phyloP scores from a whole-genome alignment of 2,329 filamentous ascomycete species.

The Tolypocladium ovalisporum region DNA sequence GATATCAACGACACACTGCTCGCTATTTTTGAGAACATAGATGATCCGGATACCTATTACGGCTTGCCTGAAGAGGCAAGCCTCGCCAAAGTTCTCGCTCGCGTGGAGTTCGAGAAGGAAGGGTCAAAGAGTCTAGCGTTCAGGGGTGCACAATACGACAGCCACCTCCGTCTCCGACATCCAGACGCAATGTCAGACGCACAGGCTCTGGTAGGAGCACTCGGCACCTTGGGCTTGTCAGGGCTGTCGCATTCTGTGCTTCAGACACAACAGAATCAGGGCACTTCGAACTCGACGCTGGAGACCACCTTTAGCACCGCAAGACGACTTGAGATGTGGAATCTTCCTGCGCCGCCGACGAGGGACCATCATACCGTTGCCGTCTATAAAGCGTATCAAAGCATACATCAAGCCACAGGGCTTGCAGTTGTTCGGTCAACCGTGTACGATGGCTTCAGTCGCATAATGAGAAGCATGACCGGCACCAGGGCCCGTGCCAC shows the following conservation, averaged over 20 bases:
- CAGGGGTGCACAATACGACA: conserved; percentile 83
- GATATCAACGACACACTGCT: conserved; percentile 61
- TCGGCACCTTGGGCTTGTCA: conserved; percentile 73
- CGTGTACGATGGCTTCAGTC: conserved; percentile 52
- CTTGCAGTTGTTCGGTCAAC: conserved; percentile 39
- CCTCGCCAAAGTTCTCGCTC: conserved; percentile 64
- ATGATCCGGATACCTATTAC: conserved; percentile 95
- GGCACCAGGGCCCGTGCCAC: conserved; percentile 36
- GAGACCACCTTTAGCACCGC: conserved; percentile 72
- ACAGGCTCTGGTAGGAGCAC: conserved; percentile 60
- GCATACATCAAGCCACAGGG: conserved; percentile 57
- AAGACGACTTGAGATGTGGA: conserved; percentile 81
- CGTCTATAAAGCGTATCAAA: conserved; percentile 73
- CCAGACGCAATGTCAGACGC: conserved; percentile 46
- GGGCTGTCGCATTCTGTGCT: conserved; percentile 76
- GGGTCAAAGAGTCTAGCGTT: conserved; percentile 83
- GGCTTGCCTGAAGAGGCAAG: conserved; percentile 72
- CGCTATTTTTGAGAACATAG: conserved; percentile 79
- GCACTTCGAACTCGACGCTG: conserved; percentile 45
- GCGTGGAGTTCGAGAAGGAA: conserved; percentile 81
- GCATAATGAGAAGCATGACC: conserved; percentile 47
- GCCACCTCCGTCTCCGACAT: conserved; percentile 57
- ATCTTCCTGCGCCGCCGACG: conserved; percentile 61
- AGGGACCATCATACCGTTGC: conserved; percentile 54
- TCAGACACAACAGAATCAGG: conserved; percentile 51